Percentiles rank a stretch among this genome's conserved stretches.
Evolutionary conservation across 805 yeast species (phyloP).

Genomic region (Saccharomycopsis amapae): DNA sequence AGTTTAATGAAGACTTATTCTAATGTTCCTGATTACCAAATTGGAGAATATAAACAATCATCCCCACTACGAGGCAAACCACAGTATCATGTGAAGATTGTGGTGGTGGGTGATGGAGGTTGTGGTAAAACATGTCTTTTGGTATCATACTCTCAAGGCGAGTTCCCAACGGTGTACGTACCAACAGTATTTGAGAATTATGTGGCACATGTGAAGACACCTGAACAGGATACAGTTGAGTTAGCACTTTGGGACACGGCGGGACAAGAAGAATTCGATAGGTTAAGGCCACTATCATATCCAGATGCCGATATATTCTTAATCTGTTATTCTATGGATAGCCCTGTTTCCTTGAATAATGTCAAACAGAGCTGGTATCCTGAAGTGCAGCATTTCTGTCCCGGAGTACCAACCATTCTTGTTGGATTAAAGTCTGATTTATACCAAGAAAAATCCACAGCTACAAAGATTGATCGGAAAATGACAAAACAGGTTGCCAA

Average conservation of each 20-base stretch:
- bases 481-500: slow-evolving; percentile 47
- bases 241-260: slow-evolving; percentile 86
- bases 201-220: slow-evolving; percentile 45
- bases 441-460: slow-evolving; percentile 20
- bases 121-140: slow-evolving; percentile 84
- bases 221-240: slow-evolving; percentile 46
- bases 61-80: neutral
- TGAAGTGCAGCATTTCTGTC: slow-evolving; percentile 77
- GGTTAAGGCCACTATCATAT: slow-evolving; percentile 71
- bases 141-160: slow-evolving; percentile 56
- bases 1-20: slow-evolving; percentile 17
- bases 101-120: slow-evolving; percentile 85
- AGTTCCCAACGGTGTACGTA: slow-evolving; percentile 64
- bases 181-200: slow-evolving; percentile 84
- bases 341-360: slow-evolving; percentile 56
- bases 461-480: slow-evolving; percentile 34
- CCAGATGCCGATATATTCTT: slow-evolving; percentile 72
- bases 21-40: slow-evolving; percentile 18
- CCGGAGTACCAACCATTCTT: slow-evolving; percentile 65
- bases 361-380: slow-evolving; percentile 83
- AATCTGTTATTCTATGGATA: slow-evolving; percentile 68
- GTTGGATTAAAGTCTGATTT: slow-evolving; percentile 83
- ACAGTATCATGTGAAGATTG: slow-evolving; percentile 47
- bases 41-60: slow-evolving; percentile 7
- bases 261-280: slow-evolving; percentile 80